These are phyloP conservation scores for Hemerocallis citrina DNA, from an alignment of 106 monocot genomes.

Conservation along the genomic window DNA sequence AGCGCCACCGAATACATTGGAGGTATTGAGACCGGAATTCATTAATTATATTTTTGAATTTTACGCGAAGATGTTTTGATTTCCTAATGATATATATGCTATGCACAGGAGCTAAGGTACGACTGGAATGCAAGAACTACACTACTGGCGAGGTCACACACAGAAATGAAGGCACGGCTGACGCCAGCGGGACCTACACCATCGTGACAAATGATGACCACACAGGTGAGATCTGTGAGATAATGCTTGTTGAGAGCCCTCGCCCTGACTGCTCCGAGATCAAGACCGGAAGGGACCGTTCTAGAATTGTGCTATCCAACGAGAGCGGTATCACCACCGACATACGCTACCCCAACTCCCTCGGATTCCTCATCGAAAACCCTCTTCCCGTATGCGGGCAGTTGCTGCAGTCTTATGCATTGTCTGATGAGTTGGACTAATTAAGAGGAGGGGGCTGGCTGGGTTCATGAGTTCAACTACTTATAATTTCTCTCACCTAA, in stretches of 20 bases:
- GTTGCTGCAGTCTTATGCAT: slow-evolving; percentile 5
- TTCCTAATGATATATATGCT: too few species aligned
- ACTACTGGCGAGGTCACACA: not conserved
- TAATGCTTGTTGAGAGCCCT: not conserved
- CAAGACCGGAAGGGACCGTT: not conserved
- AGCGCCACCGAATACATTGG: slow-evolving; percentile 40
- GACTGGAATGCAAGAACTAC: slow-evolving; percentile 11
- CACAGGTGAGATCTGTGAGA: slow-evolving; percentile 4
- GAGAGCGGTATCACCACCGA: too few species aligned
- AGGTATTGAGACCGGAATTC: not conserved
- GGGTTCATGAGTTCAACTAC: too few species aligned
- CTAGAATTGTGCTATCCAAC: slow-evolving; percentile 2
- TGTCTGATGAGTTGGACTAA: slow-evolving; percentile 4
- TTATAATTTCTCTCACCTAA: too few species aligned
- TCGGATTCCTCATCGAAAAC: not conserved
- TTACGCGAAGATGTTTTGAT: too few species aligned
- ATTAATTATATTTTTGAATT: not conserved
- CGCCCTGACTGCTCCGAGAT: slow-evolving; percentile 3
- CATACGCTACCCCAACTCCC: too few species aligned
- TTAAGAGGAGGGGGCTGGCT: too few species aligned
- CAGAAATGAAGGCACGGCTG: not conserved
- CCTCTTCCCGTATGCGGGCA: slow-evolving; percentile 2
- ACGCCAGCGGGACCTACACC: not conserved
- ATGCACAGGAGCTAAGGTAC: slow-evolving; percentile 33
- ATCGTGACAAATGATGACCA: not conserved